These are phyloP conservation scores for Populus hybrid DNA, from an alignment of 441 rosid genomes.

Conservation along the genomic window DNA sequence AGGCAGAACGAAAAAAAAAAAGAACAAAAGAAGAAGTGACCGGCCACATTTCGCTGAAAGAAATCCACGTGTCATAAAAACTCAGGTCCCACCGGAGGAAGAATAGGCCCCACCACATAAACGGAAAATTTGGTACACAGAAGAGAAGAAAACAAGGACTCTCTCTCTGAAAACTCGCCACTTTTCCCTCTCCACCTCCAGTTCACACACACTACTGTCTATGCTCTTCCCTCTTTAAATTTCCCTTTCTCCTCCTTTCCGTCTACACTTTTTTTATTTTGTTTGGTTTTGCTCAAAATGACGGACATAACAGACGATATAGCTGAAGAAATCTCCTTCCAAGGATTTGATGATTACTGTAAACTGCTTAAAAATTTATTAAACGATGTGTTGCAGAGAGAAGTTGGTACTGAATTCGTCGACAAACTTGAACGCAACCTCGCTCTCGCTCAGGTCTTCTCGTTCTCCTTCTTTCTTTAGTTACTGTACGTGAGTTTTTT, in stretches of 20 bases:
- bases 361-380: conserved; percentile 83
- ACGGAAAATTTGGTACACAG: neutral
- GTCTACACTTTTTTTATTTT: neutral
- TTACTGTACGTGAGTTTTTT: neutral
- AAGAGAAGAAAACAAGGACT: neutral
- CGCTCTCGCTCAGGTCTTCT: conserved; percentile 74
- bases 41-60: neutral
- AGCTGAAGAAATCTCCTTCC: conserved; percentile 93
- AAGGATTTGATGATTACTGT: conserved; percentile 91
- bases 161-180: neutral
- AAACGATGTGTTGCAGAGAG: conserved; percentile 85
- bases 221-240: neutral
- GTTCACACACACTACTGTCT: neutral
- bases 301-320: conserved; percentile 98
- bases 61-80: neutral
- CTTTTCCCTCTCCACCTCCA: neutral
- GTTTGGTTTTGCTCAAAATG: conserved; percentile 32
- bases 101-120: neutral
- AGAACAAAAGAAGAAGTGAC: too few species aligned
- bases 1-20: too few species aligned
- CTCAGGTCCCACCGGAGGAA: neutral
- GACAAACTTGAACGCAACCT: conserved; percentile 74
- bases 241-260: neutral
- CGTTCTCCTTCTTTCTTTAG: neutral
- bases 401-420: conserved; percentile 66